Conservation (phyloP, 2,329 filamentous ascomycete species). For the Alternaria consortialis region DNA sequence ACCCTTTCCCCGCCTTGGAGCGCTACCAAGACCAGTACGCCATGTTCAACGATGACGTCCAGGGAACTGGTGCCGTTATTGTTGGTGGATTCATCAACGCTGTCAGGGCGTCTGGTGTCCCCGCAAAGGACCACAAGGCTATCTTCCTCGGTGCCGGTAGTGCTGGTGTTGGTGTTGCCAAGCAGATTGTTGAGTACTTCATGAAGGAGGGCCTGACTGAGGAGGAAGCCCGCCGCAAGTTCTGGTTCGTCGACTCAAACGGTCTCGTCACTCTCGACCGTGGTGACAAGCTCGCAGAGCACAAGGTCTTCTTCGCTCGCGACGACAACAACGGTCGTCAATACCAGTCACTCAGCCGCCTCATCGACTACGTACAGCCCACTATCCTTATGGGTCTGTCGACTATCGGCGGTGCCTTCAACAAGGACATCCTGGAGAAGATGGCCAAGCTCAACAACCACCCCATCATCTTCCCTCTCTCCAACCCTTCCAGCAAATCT, state of each 20-base stretch:
- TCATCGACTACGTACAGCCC: slow-evolving; percentile 94
- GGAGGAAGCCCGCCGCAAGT: slow-evolving; percentile 85
- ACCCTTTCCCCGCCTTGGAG: slow-evolving; percentile 92
- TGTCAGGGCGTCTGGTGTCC: slow-evolving; percentile 85
- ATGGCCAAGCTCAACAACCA: slow-evolving; percentile 71
- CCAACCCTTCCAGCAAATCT: slow-evolving; percentile 94
- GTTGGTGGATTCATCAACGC: slow-evolving; percentile 79
- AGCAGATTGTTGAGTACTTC: slow-evolving; percentile 98
- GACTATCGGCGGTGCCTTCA: slow-evolving; percentile 94
- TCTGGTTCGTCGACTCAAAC: slow-evolving; percentile 97
- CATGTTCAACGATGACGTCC: slow-evolving; percentile 99
- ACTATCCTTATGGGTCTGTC: slow-evolving; percentile 94
- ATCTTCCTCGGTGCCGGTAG: slow-evolving; percentile 97
- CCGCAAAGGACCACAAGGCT: slow-evolving; percentile 87
- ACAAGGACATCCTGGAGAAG: slow-evolving; percentile 77
- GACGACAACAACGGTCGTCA: slow-evolving; percentile 71
- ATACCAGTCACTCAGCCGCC: slow-evolving; percentile 82
- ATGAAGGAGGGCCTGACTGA: slow-evolving; percentile 90
- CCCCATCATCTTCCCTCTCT: slow-evolving; percentile 85
- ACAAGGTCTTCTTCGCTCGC: slow-evolving; percentile 76
- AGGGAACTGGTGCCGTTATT: slow-evolving; percentile 95
- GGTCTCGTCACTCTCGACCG: slow-evolving; percentile 93
- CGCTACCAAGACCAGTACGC: slow-evolving; percentile 88
- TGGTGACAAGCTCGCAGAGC: slow-evolving; percentile 90
- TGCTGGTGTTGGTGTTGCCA: slow-evolving; percentile 95